phyloP scores from a whole-genome alignment of 2,329 filamentous ascomycete species.

The Hymenoscyphus scutula region DNA sequence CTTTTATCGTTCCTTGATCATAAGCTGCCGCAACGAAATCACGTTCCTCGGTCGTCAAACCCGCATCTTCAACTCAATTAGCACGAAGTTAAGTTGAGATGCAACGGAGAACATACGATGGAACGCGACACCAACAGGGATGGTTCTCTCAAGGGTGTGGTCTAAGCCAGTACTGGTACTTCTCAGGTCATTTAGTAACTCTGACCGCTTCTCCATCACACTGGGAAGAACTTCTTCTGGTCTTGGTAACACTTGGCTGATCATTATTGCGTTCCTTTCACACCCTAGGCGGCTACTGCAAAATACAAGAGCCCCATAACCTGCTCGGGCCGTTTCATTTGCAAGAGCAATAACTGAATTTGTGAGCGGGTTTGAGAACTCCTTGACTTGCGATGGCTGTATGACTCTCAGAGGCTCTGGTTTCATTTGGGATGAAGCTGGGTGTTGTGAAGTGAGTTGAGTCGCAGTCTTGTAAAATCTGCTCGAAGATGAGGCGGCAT shows the following conservation, averaged over 20 bases:
- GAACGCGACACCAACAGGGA: constrained; percentile 68
- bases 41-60: constrained; percentile 72
- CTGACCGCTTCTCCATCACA: constrained; percentile 56
- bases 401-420: constrained; percentile 49
- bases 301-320: constrained; percentile 72
- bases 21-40: constrained; percentile 70
- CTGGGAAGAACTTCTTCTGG: constrained; percentile 41
- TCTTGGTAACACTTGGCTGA: constrained; percentile 63
- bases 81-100: not conserved
- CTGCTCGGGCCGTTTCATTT: constrained; percentile 64
- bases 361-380: constrained; percentile 61
- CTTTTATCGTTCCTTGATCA: constrained; percentile 63
- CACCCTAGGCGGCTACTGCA: constrained; percentile 66
- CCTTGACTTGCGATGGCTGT: constrained; percentile 54
- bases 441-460: constrained; percentile 43
- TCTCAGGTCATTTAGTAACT: constrained; percentile 64
- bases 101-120: constrained; percentile 52
- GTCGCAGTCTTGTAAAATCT: constrained; percentile 57
- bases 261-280: constrained; percentile 65
- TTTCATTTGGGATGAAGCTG: constrained; percentile 36
- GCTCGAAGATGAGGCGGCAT: constrained; percentile 58
- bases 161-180: constrained; percentile 67
- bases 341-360: constrained; percentile 71
- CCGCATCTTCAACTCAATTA: constrained; percentile 45
- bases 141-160: constrained; percentile 59